A percentile compares a stretch with the other conserved stretches of the same genome.
phyloP scores from a whole-genome alignment of 495 filamentous ascomycete species.

The Hypoxylon crocopeplum region DNA sequence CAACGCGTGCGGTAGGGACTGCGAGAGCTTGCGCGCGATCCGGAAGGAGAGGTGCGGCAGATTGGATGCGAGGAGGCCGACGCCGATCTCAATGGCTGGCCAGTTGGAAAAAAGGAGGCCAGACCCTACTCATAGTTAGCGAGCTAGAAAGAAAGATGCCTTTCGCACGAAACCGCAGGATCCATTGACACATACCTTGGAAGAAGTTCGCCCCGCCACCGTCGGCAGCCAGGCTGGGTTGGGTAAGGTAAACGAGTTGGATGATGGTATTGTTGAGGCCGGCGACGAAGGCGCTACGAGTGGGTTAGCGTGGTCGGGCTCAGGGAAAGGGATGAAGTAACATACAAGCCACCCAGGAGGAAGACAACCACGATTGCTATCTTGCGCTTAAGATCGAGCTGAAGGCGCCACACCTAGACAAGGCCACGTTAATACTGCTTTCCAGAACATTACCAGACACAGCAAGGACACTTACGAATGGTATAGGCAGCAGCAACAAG shows the following conservation, averaged over 20 bases:
- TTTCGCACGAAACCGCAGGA: background rate
- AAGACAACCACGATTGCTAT: constrained; percentile 3
- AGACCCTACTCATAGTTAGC: background rate
- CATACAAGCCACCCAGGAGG: constrained; percentile 1
- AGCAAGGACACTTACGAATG: background rate
- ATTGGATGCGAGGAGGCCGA: constrained; percentile 11
- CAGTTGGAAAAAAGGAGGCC: constrained; percentile 6
- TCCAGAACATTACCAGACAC: too few relatives aligned
- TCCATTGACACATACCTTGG: background rate
- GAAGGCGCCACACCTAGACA: constrained; percentile 3
- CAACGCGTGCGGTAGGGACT: background rate
- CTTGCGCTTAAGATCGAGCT: background rate
- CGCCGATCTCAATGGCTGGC: constrained; percentile 13
- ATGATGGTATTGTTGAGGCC: constrained; percentile 13
- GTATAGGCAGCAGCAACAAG: background rate
- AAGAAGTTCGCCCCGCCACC: background rate
- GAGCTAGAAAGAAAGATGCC: background rate
- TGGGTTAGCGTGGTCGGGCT: background rate
- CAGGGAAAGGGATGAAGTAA: background rate
- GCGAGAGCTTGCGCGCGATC: background rate
- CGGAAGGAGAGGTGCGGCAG: constrained; percentile 16
- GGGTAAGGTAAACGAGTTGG: constrained; percentile 2
- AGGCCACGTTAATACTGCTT: too few relatives aligned
- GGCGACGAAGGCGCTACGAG: constrained; percentile 2
- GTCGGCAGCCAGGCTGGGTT: background rate